These are phyloP conservation scores for Aspergillus ruber DNA, from an alignment of 2,329 filamentous ascomycete genomes.

Conservation along the genomic window DNA sequence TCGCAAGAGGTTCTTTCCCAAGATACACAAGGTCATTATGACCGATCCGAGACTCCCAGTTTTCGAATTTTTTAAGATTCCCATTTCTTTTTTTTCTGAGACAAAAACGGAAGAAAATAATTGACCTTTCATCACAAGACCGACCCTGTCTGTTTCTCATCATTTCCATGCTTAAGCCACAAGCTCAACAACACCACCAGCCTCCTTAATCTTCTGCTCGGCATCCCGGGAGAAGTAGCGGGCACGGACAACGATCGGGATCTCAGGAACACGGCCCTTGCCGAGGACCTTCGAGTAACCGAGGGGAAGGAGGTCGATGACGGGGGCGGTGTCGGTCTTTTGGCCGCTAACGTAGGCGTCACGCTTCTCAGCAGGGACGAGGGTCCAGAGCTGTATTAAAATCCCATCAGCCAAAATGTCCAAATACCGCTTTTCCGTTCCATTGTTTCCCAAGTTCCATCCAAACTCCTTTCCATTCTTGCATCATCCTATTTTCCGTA, in stretches of 20 bases:
- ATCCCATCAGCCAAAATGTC: constrained; percentile 11
- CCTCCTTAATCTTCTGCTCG: constrained; percentile 98
- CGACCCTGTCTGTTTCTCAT: constrained; percentile 21
- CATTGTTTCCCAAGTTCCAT: neutral
- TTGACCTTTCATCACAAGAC: constrained; percentile 25
- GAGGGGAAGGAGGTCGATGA: constrained; percentile 93
- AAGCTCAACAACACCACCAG: constrained; percentile 91
- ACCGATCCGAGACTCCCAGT: constrained; percentile 23
- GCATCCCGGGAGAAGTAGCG: constrained; percentile 93
- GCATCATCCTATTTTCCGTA: neutral
- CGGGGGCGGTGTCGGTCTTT: constrained; percentile 88
- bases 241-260: constrained; percentile 90
- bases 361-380: constrained; percentile 87
- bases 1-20: constrained; percentile 29
- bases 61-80: constrained; percentile 10
- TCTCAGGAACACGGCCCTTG: constrained; percentile 90
- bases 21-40: constrained; percentile 24
- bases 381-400: constrained; percentile 72
- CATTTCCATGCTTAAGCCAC: constrained; percentile 63
- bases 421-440: neutral
- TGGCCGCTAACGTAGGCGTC: constrained; percentile 77
- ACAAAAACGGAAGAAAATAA: constrained; percentile 16
- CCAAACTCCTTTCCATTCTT: neutral
- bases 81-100: constrained; percentile 20
- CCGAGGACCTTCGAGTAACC: constrained; percentile 99